These are phyloP conservation scores for Fusarium goolgardi DNA, from an alignment of 2,329 filamentous ascomycete genomes.

Conservation along the genomic window DNA sequence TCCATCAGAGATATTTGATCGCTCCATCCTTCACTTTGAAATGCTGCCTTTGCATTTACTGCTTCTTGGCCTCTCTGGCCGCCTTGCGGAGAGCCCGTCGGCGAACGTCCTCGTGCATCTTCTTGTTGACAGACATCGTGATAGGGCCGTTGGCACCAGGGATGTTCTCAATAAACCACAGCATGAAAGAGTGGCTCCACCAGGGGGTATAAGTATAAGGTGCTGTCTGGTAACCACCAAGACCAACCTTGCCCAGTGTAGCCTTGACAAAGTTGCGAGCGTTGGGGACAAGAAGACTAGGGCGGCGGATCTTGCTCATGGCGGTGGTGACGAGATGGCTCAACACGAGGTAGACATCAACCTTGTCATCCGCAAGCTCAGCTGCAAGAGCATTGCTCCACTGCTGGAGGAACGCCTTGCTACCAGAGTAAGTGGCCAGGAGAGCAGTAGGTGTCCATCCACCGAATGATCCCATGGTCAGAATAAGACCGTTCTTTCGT, in stretches of 20 bases:
- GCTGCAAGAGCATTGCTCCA: constrained; percentile 90
- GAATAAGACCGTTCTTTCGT: constrained; percentile 86
- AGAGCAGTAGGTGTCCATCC: constrained; percentile 92
- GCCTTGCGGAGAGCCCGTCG: constrained; percentile 85
- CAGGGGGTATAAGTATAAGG: constrained; percentile 90
- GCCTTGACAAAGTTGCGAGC: constrained; percentile 85
- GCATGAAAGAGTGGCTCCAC: constrained; percentile 91
- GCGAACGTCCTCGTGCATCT: constrained; percentile 86
- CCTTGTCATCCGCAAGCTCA: constrained; percentile 82
- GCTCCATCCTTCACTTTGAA: not conserved
- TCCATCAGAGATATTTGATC: not conserved
- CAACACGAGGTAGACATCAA: constrained; percentile 91
- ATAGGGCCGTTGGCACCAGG: constrained; percentile 62
- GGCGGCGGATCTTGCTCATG: constrained; percentile 93
- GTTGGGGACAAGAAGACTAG: constrained; percentile 81
- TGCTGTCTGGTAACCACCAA: constrained; percentile 80
- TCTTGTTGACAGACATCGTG: constrained; percentile 63
- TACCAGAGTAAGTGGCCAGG: constrained; percentile 95
- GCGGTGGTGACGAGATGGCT: constrained; percentile 94
- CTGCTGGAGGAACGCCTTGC: constrained; percentile 97
- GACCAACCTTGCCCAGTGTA: constrained; percentile 83
- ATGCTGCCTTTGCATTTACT: constrained; percentile 48
- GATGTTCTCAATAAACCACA: constrained; percentile 78
- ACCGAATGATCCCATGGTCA: constrained; percentile 98
- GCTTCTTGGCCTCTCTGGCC: constrained; percentile 82